Percentiles rank a stretch among this genome's conserved stretches.
Evolutionary conservation across 305 asterid genomes (phyloP).

Genomic region (Fraxinus floribunda): DNA sequence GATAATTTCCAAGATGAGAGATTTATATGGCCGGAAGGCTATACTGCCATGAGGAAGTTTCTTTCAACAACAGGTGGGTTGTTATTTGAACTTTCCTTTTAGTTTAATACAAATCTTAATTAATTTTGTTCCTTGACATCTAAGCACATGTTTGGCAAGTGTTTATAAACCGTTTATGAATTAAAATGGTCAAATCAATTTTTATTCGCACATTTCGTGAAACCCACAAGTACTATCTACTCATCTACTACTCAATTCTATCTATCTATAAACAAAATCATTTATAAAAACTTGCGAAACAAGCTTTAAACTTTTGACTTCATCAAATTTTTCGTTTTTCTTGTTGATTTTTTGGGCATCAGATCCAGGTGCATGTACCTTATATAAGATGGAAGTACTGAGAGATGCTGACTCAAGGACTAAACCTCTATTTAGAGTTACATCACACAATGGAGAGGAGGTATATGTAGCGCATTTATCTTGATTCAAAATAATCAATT

Average conservation of each 20-base stretch:
- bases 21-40: conserved; percentile 86
- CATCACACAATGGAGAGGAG: conserved; percentile 79
- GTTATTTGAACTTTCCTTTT: conserved; percentile 16
- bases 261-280: neutral
- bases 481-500: conserved; percentile 10
- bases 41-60: conserved; percentile 75
- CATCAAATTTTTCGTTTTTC: conserved; percentile 13
- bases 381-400: conserved; percentile 83
- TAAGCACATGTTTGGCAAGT: neutral
- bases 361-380: conserved; percentile 60
- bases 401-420: conserved; percentile 61
- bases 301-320: conserved; percentile 2
- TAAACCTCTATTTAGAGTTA: conserved; percentile 77
- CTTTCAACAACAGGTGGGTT: conserved; percentile 61
- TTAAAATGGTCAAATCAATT: neutral
- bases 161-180: neutral
- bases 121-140: conserved; percentile 15
- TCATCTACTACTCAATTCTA: neutral
- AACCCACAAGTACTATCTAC: neutral
- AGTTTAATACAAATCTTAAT: conserved; percentile 7
- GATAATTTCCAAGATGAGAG: conserved; percentile 66
- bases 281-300: neutral
- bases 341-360: conserved; percentile 28
- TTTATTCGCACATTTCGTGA: neutral
- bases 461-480: conserved; percentile 41